A percentile compares a stretch with the other conserved stretches of the same genome.
Evolutionary conservation across 306 rosid genomes (phyloP).

Genomic region (Rosa rugosa): DNA sequence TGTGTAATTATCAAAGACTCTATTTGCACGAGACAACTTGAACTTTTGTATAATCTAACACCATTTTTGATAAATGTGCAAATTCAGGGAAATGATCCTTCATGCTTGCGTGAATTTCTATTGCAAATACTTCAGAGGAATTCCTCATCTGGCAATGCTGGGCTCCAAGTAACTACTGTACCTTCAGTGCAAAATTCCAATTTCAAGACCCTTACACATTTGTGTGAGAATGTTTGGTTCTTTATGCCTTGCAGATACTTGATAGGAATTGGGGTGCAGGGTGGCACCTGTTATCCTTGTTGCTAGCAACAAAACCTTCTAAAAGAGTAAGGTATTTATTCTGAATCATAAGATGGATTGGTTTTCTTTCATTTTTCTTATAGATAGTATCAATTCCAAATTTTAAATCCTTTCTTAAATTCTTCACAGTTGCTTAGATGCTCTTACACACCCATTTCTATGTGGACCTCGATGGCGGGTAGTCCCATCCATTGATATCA

Average conservation of each 20-base stretch:
- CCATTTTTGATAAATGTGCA: conserved; percentile 31
- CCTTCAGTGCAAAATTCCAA: not conserved
- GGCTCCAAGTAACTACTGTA: conserved; percentile 62
- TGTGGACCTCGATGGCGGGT: conserved; percentile 99
- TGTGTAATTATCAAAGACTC: not conserved
- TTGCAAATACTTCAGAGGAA: conserved; percentile 62
- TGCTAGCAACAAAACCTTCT: conserved; percentile 84
- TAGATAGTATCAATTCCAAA: conserved; percentile 9
- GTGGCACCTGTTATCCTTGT: conserved; percentile 86
- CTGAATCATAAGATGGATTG: conserved; percentile 5
- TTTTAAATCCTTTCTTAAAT: conserved; percentile 17
- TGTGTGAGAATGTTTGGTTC: conserved; percentile 23
- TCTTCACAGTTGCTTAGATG: conserved; percentile 82
- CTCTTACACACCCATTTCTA: conserved; percentile 96
- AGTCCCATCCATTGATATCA: conserved; percentile 77
- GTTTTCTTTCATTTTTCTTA: too few species aligned
- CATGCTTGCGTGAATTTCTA: conserved; percentile 84
- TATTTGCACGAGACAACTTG: not conserved
- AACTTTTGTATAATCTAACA: conserved; percentile 4
- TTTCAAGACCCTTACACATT: conserved; percentile 16
- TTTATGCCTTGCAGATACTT: conserved; percentile 64
- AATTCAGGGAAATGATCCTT: conserved; percentile 89
- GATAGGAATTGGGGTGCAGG: conserved; percentile 99
- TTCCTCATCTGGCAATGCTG: conserved; percentile 69
- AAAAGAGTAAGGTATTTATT: conserved; percentile 66